Conservation (phyloP, 2,329 filamentous ascomycete species). For the Stagonosporopsis cucurbitacearum region DNA sequence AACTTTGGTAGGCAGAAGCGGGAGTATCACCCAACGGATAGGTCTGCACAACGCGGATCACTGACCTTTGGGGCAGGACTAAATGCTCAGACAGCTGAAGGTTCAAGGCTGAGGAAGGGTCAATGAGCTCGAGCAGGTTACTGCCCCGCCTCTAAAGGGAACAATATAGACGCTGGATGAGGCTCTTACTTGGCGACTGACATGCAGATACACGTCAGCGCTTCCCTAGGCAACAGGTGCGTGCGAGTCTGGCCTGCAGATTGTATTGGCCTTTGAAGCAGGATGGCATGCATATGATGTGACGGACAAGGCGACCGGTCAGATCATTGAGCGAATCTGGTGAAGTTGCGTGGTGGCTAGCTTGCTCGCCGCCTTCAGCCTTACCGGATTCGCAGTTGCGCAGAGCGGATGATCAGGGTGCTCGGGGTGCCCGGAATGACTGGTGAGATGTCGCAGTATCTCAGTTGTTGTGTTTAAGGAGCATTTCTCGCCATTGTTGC, state of each 20-base stretch:
- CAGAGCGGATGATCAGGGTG: conserved; percentile 15
- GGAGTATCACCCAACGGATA: neutral
- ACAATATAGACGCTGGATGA: neutral
- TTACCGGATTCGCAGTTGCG: conserved; percentile 9
- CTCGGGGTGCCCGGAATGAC: neutral
- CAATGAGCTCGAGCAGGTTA: neutral
- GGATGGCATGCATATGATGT: conserved; percentile 2
- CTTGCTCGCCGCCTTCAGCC: conserved; percentile 23
- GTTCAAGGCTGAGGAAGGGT: neutral
- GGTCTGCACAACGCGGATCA: neutral
- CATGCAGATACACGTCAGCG: conserved; percentile 16
- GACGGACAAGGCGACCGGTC: conserved; percentile 23
- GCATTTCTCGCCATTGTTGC: neutral
- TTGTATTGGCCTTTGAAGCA: conserved; percentile 16
- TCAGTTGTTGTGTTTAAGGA: neutral
- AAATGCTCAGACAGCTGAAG: neutral
- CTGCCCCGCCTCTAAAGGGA: neutral
- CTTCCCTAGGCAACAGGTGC: conserved; percentile 2
- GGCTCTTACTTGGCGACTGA: neutral
- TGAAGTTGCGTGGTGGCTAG: conserved; percentile 19
- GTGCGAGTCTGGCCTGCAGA: neutral
- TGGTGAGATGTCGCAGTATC: neutral
- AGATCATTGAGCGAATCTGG: conserved; percentile 9
- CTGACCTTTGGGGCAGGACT: neutral
- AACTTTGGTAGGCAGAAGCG: neutral